Conservation (phyloP, 2,329 filamentous ascomycete species). For the Penicillium sp. region DNA sequence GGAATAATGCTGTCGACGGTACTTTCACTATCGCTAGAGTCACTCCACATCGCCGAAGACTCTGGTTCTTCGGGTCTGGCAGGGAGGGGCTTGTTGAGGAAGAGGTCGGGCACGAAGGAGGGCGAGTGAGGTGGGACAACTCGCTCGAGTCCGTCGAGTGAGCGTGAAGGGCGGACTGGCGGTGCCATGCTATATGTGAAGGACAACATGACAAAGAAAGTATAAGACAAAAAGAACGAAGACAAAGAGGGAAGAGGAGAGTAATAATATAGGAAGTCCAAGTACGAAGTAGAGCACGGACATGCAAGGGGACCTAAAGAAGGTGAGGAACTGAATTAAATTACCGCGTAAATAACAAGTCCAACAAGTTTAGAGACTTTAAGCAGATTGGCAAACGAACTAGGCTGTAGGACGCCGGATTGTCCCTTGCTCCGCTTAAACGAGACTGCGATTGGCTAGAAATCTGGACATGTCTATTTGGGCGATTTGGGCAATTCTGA, state of each 20-base stretch:
- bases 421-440: constrained; percentile 7
- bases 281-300: background rate
- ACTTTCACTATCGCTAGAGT: constrained; percentile 29
- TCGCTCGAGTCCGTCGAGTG: constrained; percentile 40
- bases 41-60: constrained; percentile 27
- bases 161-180: constrained; percentile 36
- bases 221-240: constrained; percentile 1
- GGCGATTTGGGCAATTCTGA: background rate
- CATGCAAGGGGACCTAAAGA: background rate
- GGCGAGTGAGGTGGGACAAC: constrained; percentile 33
- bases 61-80: constrained; percentile 26
- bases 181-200: constrained; percentile 27
- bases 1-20: constrained; percentile 27
- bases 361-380: no score
- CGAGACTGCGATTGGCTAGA: constrained; percentile 5
- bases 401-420: constrained; percentile 8
- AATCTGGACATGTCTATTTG: background rate
- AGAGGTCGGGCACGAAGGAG: constrained; percentile 17
- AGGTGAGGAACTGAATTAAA: no score
- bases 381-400: constrained; percentile 11
- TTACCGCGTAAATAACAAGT: no score
- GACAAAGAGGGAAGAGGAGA: background rate
- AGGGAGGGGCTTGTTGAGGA: constrained; percentile 36
- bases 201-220: constrained; percentile 25
- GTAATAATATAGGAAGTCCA: background rate